Evolutionary conservation across 139 green algal genomes (phyloP), one percentile per base, ranked within the genome.

Genomic region (Nannochloris sp.): DNA sequence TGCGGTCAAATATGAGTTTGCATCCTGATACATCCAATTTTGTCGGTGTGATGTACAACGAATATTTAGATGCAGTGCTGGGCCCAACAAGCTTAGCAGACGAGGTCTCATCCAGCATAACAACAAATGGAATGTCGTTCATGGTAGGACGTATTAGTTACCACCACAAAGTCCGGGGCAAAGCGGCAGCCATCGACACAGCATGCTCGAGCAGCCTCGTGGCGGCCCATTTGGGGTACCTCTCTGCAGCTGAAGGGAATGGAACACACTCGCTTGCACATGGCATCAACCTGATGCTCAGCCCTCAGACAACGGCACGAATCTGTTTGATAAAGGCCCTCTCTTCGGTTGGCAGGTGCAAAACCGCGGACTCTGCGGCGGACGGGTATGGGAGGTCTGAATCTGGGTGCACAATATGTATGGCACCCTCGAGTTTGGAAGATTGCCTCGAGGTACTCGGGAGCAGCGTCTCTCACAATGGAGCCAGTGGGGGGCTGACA

Each of bases 371-470:
- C 48, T 78, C 74, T 4, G 48, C 59, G 9, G 86, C 87, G 3
- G 84, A 93, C 44, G 87, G 87, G 29, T 94, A 89, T 55, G 86
- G 86, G 23, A 75, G 82, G 11, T 76, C 75, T 2, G 85, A 92
- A 67, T 83, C 72, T 49, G 78, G 78, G 13, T 67, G 66, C 23
- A 37, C 84, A 4, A 88, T 86, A 8, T 88, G 94, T 74, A 85
- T 86, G 3, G 46, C 33, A 40, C 33, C 33, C 10, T 6, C 10
- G 33, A 9, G 33, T 40, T 40, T 40, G 33, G 33, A 40, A 40
- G 33, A 40, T 40, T 6, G 33, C 2, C 9, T 40, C 10, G 33
- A 12, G 33, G n/a, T 79, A 17, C 40, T 16, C 5, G 61, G 63
- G 40, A 64, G 56, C n/a, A 67, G 56, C 9, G 65, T 79, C 0